Evolutionary conservation across 2,329 filamentous ascomycete genomes (phyloP).

Genomic region (Ceratocystis cubensis): DNA sequence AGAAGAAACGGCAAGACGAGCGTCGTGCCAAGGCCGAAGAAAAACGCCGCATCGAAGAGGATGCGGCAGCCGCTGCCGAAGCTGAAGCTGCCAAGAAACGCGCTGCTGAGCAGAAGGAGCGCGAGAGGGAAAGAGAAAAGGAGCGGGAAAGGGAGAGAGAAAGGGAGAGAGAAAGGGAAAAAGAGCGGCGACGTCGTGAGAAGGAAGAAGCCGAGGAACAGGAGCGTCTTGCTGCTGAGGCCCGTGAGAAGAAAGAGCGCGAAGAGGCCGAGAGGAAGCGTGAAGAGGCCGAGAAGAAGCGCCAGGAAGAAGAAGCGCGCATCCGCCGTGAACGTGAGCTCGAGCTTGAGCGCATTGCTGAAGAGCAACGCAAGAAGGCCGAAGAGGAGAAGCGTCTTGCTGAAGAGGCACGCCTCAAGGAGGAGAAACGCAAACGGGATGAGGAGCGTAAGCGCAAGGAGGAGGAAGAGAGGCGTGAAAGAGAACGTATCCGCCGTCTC

Average conservation of each 20-base stretch:
- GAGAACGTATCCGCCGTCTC: conserved; percentile 25
- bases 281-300: conserved; percentile 29
- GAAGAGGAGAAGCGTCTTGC: conserved; percentile 26
- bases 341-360: conserved; percentile 12
- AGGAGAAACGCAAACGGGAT: conserved; percentile 30
- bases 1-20: conserved; percentile 27
- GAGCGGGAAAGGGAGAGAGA: conserved; percentile 20
- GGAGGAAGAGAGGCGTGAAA: conserved; percentile 26
- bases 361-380: conserved; percentile 26
- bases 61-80: conserved; percentile 17
- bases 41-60: conserved; percentile 22
- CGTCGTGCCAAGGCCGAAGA: conserved; percentile 21
- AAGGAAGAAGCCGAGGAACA: conserved; percentile 20
- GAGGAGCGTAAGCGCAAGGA: conserved; percentile 31
- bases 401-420: conserved; percentile 25
- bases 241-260: conserved; percentile 24
- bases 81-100: conserved; percentile 22
- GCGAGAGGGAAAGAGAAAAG: conserved; percentile 26
- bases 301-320: conserved; percentile 18
- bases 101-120: conserved; percentile 27
- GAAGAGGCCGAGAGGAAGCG: conserved; percentile 27
- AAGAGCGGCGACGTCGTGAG: conserved; percentile 16
- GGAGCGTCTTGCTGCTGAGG: conserved; percentile 13
- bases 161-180: conserved; percentile 11
- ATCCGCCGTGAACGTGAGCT: conserved; percentile 9